Base-by-base conservation (phyloP, 352 stramenopile species). In the Globisporangium nunn region DNA sequence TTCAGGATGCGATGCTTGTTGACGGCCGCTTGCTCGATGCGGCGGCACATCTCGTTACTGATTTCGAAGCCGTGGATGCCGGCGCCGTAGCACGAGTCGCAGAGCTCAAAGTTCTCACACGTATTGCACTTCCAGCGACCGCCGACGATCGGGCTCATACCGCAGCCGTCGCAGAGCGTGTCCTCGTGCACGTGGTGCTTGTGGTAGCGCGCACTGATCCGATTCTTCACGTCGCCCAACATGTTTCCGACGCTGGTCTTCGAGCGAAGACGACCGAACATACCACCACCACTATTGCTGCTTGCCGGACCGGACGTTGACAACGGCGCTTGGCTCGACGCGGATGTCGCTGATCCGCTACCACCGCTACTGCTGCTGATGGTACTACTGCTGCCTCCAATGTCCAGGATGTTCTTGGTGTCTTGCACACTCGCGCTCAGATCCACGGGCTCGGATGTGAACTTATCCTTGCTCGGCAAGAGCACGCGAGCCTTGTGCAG, bases 171-270 rank as follows among this genome's bases (percentile, higher is more conserved):
- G 52, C 83, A 93, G 45, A 93, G 62, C 49, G 83, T 81, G 58
- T 93, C 75, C 59, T 87, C 76, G 64, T 93, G 76, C 23, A 93
- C 72, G 43, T 85, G 67, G 45, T 86, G 72, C 61, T 85, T 81
- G 56, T 87, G 64, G 40, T 78, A 81, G 6, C 73, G 73, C 41
- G 64, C 68, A 30, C 66, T 74, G 3, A 86, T 30, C 12, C 70
- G 64, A 8, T 43, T 87, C 62, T 85, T 87, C 17, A 88, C 75
- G 49, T 85, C 75, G 10, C 73, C 78, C 29, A 89, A 58, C 55
- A 89, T 69, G n/a, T 56, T 48, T 1, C 67, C 70, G 3, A 85
- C 69, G 43, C 64, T 69, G 2, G 75, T 71, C 52, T 82, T 79
- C 5, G 64, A 68, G 8, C 74, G 68, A 29, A 88, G 54, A 1